phyloP scores from a whole-genome alignment of 345 rosid species.

The Lumnitzera littorea region DNA sequence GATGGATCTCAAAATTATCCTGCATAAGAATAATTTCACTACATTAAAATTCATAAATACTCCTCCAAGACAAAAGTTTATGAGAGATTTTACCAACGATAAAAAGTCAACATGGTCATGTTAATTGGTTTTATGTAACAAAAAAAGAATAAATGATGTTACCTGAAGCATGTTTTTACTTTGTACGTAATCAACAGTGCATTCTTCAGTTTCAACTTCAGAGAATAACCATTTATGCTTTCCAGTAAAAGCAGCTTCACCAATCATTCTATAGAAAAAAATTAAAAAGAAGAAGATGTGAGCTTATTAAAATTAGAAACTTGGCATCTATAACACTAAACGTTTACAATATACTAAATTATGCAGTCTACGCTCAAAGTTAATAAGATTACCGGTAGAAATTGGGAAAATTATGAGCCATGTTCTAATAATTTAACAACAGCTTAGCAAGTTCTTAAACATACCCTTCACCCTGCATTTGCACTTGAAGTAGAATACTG shows the following conservation, averaged over 20 bases:
- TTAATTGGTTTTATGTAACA: neutral
- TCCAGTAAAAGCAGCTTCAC: conserved; percentile 69
- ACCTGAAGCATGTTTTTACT: conserved; percentile 8
- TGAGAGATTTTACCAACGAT: neutral
- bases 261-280: conserved; percentile 33
- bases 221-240: conserved; percentile 64
- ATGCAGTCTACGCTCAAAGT: too few relatives aligned
- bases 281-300: neutral
- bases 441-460: conserved; percentile 8
- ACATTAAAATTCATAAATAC: neutral
- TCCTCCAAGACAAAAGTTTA: neutral
- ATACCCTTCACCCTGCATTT: conserved; percentile 80
- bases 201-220: conserved; percentile 24
- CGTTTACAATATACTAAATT: neutral
- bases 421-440: neutral
- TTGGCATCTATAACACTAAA: neutral
- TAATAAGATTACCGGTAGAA: neutral
- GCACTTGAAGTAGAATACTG: conserved; percentile 49
- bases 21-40: conserved; percentile 12
- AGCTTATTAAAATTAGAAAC: neutral
- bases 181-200: conserved; percentile 3
- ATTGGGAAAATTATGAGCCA: neutral
- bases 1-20: conserved; percentile 29
- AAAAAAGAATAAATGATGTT: conserved; percentile 28
- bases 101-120: neutral